These are phyloP conservation scores for Xylariaceae sp. DNA, from an alignment of 2,329 filamentous ascomycete genomes.

Conservation along the genomic window DNA sequence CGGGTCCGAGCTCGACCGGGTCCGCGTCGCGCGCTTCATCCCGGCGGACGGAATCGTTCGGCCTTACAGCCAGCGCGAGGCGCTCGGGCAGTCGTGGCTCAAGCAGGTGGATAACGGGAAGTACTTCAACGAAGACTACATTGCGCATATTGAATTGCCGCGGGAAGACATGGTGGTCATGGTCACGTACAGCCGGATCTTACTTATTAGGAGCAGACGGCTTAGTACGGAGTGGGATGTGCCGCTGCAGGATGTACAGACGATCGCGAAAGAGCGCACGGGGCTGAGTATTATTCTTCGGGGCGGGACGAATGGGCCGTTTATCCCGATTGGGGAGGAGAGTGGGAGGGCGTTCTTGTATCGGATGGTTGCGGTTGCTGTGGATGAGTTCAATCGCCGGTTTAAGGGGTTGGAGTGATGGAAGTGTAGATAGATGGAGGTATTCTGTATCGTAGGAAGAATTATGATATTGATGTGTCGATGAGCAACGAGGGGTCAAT, in stretches of 20 bases:
- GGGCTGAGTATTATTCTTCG: slow-evolving; percentile 85
- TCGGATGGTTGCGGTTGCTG: slow-evolving; percentile 59
- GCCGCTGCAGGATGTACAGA: slow-evolving; percentile 90
- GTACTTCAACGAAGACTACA: slow-evolving; percentile 96
- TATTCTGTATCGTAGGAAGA: not conserved
- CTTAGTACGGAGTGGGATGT: slow-evolving; percentile 94
- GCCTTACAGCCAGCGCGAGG: slow-evolving; percentile 90
- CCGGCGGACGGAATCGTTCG: slow-evolving; percentile 88
- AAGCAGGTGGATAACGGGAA: slow-evolving; percentile 97
- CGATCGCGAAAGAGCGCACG: slow-evolving; percentile 92
- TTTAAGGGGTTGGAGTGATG: slow-evolving; percentile 43
- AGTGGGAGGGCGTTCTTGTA: slow-evolving; percentile 61
- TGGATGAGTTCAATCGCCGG: slow-evolving; percentile 61
- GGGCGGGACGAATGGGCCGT: slow-evolving; percentile 88
- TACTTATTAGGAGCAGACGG: slow-evolving; percentile 82
- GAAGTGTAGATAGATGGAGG: not conserved
- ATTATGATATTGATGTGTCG: not conserved
- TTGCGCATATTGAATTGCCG: slow-evolving; percentile 89
- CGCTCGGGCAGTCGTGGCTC: slow-evolving; percentile 95
- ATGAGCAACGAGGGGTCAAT: not conserved
- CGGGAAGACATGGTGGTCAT: slow-evolving; percentile 84
- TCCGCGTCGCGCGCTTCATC: slow-evolving; percentile 89
- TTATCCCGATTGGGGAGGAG: slow-evolving; percentile 90
- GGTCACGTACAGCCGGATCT: slow-evolving; percentile 80
- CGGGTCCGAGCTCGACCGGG: slow-evolving; percentile 85